Base-by-base conservation (phyloP, 768 basidiomycete genomes). In the Mycena alexandri region DNA sequence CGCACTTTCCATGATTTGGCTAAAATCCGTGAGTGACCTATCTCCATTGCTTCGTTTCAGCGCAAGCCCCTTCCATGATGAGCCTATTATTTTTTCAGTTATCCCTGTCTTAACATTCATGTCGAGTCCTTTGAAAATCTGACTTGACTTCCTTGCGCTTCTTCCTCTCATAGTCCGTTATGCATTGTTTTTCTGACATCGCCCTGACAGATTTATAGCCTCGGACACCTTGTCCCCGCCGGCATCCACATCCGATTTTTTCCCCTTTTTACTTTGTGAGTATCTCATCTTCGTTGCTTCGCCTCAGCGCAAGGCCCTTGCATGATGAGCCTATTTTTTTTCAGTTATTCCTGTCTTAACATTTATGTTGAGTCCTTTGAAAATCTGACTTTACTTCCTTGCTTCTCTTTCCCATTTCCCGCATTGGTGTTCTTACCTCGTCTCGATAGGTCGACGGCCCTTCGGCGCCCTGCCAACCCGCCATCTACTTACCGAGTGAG, bases 271-370 rank as follows among this genome's bases (percentile, higher is more conserved):
- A 5, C 9, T 11, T 19, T 2, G 64, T 65, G 64, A 65, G 64
- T 65, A 17, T 53, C 36, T n/a, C 29, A n/a, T 38, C 29, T 29
- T 2, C 42, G 3, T 36, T 47, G 16, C 9, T 41, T 17, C 24
- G 29, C 2, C 12, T 34, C n/a, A n/a, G n/a, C n/a, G n/a, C n/a
- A n/a, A n/a, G n/a, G n/a, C n/a, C 43, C 47, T 41, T 67, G 53
- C 24, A 56, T 38, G 65, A 67, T 67, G 65, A 67, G 65, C 59
- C 59, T 67, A 17, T 48, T 22, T 24, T 67, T 67, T 67, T 67
- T 67, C 65, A 61, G 65, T 67, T 67, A 67, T 67, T 58, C 65
- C 65, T 67, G 65, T 67, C 65, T 67, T 67, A 67, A 67, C 59
- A 61, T 55, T 36, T 17, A 61, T 67, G 65, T 67, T 58, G 65